phyloP scores from a whole-genome alignment of 495 filamentous ascomycete species.

The Penicillium daleae region DNA sequence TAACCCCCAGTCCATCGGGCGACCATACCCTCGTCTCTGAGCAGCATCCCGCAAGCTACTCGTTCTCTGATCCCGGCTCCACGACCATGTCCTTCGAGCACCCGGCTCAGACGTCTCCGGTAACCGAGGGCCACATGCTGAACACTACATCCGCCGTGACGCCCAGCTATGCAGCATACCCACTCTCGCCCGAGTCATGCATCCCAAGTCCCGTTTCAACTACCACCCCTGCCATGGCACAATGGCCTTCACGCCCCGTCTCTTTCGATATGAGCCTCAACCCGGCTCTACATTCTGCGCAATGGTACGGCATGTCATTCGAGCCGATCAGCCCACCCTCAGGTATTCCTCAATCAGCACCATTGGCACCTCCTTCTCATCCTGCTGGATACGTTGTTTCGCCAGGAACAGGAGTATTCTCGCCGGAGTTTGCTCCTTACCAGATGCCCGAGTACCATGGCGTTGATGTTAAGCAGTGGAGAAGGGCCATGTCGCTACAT shows the following conservation, averaged over 20 bases:
- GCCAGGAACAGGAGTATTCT: slow-evolving; percentile 24
- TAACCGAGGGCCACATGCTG: slow-evolving; percentile 20
- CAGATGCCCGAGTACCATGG: slow-evolving; percentile 29
- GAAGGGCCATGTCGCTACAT: slow-evolving; percentile 37
- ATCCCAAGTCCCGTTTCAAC: slow-evolving; percentile 28
- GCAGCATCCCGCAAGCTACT: slow-evolving; percentile 18
- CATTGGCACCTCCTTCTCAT: slow-evolving; percentile 32
- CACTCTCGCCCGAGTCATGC: slow-evolving; percentile 34
- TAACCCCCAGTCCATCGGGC: slow-evolving; percentile 34
- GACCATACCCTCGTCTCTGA: slow-evolving; percentile 30
- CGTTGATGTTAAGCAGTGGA: slow-evolving; percentile 39
- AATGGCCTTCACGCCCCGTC: slow-evolving; percentile 27
- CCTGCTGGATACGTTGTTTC: slow-evolving; percentile 30
- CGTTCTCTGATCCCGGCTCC: slow-evolving; percentile 23
- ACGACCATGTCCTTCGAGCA: slow-evolving; percentile 38
- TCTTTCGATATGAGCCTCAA: slow-evolving; percentile 33
- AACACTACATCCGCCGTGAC: slow-evolving; percentile 30
- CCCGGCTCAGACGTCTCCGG: slow-evolving; percentile 35
- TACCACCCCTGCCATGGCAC: slow-evolving; percentile 18
- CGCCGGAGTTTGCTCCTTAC: slow-evolving; percentile 25
- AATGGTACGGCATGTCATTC: slow-evolving; percentile 43
- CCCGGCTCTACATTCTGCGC: slow-evolving; percentile 23
- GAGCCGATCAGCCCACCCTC: slow-evolving; percentile 35
- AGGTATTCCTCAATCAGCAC: slow-evolving; percentile 33
- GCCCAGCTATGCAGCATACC: slow-evolving; percentile 30